Evolutionary conservation across 495 filamentous ascomycete species (phyloP), one percentile per base, ranked within the genome.

Genomic region (Aspergillus kassunensis): DNA sequence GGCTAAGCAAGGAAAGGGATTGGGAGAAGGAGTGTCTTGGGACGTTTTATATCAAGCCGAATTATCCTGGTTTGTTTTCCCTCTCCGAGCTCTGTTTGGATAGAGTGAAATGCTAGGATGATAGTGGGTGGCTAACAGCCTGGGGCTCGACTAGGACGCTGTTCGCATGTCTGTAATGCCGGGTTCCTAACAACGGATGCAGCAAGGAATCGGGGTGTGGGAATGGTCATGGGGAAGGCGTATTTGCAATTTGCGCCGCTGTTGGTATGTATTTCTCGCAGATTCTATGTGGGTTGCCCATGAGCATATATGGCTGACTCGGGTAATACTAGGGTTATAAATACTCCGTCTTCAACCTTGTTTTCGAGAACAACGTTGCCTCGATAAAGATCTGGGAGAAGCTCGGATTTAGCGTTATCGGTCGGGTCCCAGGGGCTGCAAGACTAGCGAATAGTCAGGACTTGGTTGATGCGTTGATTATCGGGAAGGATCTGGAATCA

Each of bases 281-380:
- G 12, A 25, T 2, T 19, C 12, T 37, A 15, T 12, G 19, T n/a
- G n/a, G n/a, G n/a, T n/a, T n/a, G n/a, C n/a, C n/a, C n/a, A n/a
- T n/a, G n/a, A n/a, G n/a, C n/a, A n/a, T n/a, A n/a, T n/a, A n/a
- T n/a, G n/a, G n/a, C n/a, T n/a, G n/a, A n/a, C n/a, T n/a, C n/a
- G 10, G 1, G 18, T 20, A 27, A 13, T 13, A 16, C 53, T 11
- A 88, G 74, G 92, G 92, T 33, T 98, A 96, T 73, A 89, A 85
- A 53, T 97, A 97, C 75, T 92, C 88, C 12, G 90, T 98, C 42
- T 98, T 98, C 81, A 97, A 98, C 70, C 84, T 98, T 10, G 93
- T 98, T 13, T 98, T 96, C 70, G 93, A 95, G 69, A 98, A 91
- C 46, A 97, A 98, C 66, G 83, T 90, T 10, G 92, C 89, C 6